Evolutionary conservation across 805 yeast genomes (phyloP).

Genomic region (Zygosaccharomyces bailii): DNA sequence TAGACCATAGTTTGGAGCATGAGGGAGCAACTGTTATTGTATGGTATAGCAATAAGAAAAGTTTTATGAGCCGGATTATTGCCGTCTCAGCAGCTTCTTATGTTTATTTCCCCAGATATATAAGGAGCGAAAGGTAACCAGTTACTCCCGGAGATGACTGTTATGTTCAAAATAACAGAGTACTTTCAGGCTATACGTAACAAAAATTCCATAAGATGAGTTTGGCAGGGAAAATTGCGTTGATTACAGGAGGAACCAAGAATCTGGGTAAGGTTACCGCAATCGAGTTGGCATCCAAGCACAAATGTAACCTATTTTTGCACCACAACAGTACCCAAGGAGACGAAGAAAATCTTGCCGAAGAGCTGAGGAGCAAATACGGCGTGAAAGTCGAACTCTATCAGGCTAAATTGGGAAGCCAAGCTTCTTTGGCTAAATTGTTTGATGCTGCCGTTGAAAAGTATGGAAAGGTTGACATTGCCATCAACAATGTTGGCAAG

Average conservation of each 20-base stretch:
- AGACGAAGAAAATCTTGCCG: constrained; percentile 37
- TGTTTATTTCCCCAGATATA: too few relatives aligned
- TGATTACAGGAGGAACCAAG: constrained; percentile 61
- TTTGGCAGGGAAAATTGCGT: constrained; percentile 46
- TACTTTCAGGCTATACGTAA: too few relatives aligned
- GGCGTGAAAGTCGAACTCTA: constrained; percentile 42
- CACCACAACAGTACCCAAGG: constrained; percentile 51
- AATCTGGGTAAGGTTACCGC: constrained; percentile 56
- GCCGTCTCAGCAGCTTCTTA: too few relatives aligned
- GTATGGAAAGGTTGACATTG: constrained; percentile 55
- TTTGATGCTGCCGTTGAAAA: constrained; percentile 44
- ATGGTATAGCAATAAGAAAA: too few relatives aligned
- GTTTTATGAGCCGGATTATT: too few relatives aligned
- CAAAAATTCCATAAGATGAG: constrained; percentile 24
- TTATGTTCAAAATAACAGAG: too few relatives aligned
- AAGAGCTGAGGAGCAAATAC: constrained; percentile 36
- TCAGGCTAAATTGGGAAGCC: constrained; percentile 44
- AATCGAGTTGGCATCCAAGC: constrained; percentile 47
- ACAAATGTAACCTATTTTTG: constrained; percentile 50
- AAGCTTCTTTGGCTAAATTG: constrained; percentile 42
- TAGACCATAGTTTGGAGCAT: too few relatives aligned
- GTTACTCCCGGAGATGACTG: too few relatives aligned
- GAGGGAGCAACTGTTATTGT: too few relatives aligned
- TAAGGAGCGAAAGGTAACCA: too few relatives aligned
- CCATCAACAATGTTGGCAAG: constrained; percentile 65